Conservation (phyloP, 305 asterid genomes). For the Fraxinus latifolia region DNA sequence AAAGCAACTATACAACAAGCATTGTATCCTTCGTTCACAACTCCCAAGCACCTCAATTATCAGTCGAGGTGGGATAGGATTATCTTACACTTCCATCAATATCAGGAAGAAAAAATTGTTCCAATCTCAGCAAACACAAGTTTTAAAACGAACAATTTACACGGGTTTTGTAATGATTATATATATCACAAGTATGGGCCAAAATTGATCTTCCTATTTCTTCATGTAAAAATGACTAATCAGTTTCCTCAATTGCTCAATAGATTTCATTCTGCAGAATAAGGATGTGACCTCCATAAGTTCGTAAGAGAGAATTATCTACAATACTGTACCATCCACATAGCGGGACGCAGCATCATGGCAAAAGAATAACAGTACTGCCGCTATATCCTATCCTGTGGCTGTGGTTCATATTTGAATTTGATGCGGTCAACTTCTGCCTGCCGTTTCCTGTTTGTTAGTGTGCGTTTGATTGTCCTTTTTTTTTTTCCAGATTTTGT, state of each 20-base stretch:
- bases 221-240: background rate
- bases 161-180: background rate
- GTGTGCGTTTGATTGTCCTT: no score
- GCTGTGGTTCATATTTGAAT: no score
- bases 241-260: background rate
- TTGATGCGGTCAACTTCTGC: no score
- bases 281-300: constrained; percentile 22
- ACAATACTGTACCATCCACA: constrained; percentile 20
- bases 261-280: background rate
- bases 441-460: no score
- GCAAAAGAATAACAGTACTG: constrained; percentile 11
- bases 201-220: background rate
- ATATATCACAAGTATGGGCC: background rate
- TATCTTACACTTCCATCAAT: background rate
- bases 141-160: background rate
- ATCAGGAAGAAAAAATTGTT: background rate
- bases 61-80: background rate
- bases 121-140: background rate
- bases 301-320: constrained; percentile 18
- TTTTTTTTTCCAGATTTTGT: no score
- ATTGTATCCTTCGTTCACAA: background rate
- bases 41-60: background rate
- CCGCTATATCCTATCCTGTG: constrained; percentile 23
- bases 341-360: constrained; percentile 27
- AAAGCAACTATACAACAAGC: background rate